Evolutionary conservation across 1,139 yeast species (phyloP), one percentile per base, ranked within the genome.

Genomic region (Scheffersomyces titani): DNA sequence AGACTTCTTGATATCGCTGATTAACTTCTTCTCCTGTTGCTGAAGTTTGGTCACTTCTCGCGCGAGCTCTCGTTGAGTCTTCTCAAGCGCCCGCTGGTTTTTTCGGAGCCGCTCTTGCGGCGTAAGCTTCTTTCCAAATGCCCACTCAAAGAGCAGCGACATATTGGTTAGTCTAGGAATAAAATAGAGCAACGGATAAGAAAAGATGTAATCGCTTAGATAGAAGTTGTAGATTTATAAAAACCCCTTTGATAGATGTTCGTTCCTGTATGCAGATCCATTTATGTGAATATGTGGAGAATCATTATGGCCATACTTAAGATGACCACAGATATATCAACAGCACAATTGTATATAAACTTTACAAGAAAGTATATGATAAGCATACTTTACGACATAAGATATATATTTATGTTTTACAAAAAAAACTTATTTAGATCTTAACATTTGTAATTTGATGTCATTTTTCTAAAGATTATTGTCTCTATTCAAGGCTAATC

Each of bases 21-120:
- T 82, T 52, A 94, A 80, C 70, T 90, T 90, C 84, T 92, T 92
- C 73, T 94, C 99, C 71, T 96, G 99, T 56, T 81, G 86, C 69
- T 93, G 98, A 47, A 96, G 78, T 70, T 94, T 92, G 61, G 83
- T 78, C 55, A 92, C 86, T 72, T 94, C 99, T 59, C 99, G 79
- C 49, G 91, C 91, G 54, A 94, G 79, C 68, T 96, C 99, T 54
- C 99, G 81, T 72, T 92, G 98, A 0, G 99, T 92, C 65, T 94
- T 87, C 67, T 94, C 99, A 49, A 94, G 80, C 3, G 97, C 96
- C 57, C 99, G 79, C 76, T 94, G 99, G 73, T 94, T 96, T 86
- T 90, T 92, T 63, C 98, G 87, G 69, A 94, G 85, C 70, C 93
- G 82, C 75, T 94, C 99, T 69, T 92, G 98, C 6, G 99, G 98